These are phyloP conservation scores for Solanum bulbocastanum DNA, from an alignment of 257 asterid species.

Conservation along the genomic window DNA sequence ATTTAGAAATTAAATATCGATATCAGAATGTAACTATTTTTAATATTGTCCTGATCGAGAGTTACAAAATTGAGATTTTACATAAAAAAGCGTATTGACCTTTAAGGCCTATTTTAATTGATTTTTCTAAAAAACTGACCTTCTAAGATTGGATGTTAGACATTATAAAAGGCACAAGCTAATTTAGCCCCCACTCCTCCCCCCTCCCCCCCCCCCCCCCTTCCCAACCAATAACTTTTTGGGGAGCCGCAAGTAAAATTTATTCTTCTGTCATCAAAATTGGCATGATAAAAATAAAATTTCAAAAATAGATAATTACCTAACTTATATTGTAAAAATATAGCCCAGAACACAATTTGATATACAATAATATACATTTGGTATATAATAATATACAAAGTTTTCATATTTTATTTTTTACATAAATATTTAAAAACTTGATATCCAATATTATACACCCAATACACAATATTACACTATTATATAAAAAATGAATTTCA, in stretches of 20 bases:
- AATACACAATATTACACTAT: not conserved
- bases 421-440: too few species aligned
- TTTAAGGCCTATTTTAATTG: not conserved
- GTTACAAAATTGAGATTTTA: not conserved
- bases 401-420: too few species aligned
- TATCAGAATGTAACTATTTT: not conserved
- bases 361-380: too few species aligned
- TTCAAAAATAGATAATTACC: not conserved
- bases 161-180: not conserved
- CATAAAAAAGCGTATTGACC: accelerated
- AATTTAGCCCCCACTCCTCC: too few species aligned
- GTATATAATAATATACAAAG: too few species aligned
- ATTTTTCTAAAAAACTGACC: not conserved
- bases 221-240: too few species aligned
- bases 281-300: not conserved
- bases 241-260: too few species aligned
- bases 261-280: too few species aligned
- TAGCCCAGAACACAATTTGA: not conserved
- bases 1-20: too few species aligned
- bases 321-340: too few species aligned
- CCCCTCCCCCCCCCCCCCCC: too few species aligned
- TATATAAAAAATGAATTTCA: not conserved
- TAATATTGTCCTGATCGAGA: not conserved
- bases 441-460: not conserved
- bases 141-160: not conserved